Percentiles rank a stretch among this genome's conserved stretches.
phyloP scores from a whole-genome alignment of 371 early-diverging fungal species.

The Umbelopsis sp. region DNA sequence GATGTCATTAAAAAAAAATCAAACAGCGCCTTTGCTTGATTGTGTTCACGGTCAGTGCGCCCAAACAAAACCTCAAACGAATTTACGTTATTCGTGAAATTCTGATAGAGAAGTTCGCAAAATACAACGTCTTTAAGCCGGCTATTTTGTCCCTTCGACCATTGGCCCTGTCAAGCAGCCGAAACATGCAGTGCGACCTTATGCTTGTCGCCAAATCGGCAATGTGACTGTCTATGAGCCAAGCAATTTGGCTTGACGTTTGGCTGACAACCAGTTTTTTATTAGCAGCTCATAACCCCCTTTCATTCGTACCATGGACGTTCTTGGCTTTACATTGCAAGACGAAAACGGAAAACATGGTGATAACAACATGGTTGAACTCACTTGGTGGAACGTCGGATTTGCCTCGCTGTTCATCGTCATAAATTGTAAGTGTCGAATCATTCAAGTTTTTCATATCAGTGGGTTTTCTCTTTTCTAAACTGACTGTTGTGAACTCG shows the following conservation, averaged over 20 bases:
- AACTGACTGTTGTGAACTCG: not conserved
- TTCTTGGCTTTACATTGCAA: not conserved
- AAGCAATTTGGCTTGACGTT: not conserved
- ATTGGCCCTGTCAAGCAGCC: too few relatives aligned
- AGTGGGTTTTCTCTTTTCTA: not conserved
- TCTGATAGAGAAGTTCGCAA: too few relatives aligned
- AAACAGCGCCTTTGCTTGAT: too few relatives aligned
- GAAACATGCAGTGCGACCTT: too few relatives aligned
- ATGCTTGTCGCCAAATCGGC: not conserved
- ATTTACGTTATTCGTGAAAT: too few relatives aligned
- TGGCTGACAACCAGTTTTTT: not conserved
- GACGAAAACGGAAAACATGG: not conserved
- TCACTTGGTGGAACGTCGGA: slow-evolving; percentile 44
- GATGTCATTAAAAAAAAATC: too few relatives aligned
- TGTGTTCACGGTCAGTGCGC: too few relatives aligned
- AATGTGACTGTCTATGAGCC: not conserved
- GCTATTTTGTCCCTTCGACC: too few relatives aligned
- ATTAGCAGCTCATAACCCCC: not conserved
- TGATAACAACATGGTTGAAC: not conserved
- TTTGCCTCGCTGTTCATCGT: slow-evolving; percentile 50
- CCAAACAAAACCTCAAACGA: too few relatives aligned
- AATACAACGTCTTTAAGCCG: too few relatives aligned
- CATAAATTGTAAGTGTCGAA: slow-evolving; percentile 37
- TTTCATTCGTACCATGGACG: not conserved
- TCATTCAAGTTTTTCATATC: slow-evolving; percentile 11